Percentiles rank a stretch among this genome's conserved stretches.
Conservation (phyloP, 495 filamentous ascomycete genomes). For the Opeltia flavorubescens region DNA sequence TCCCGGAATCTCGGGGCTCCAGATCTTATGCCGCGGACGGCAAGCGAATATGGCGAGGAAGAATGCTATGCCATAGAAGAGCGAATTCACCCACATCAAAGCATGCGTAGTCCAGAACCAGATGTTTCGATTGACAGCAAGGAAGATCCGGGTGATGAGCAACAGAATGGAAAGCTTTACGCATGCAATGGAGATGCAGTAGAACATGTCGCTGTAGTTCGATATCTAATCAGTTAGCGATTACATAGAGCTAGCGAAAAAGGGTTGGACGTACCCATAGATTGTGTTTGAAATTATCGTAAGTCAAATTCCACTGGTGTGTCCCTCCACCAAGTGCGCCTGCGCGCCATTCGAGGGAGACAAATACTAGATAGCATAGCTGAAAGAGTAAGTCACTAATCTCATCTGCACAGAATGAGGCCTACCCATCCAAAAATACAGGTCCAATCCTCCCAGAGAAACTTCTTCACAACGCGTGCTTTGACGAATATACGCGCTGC, state of each 20-base stretch:
- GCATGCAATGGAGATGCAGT: background rate
- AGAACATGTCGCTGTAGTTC: conserved; percentile 3
- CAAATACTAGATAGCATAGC: conserved; percentile 1
- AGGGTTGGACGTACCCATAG: conserved; percentile 2
- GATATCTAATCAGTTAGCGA: background rate
- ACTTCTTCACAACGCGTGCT: conserved; percentile 21
- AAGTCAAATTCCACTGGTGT: conserved; percentile 22
- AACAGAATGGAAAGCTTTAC: conserved; percentile 8
- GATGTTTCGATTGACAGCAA: background rate
- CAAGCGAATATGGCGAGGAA: conserved; percentile 5
- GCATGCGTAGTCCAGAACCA: conserved; percentile 5
- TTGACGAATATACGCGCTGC: conserved; percentile 23
- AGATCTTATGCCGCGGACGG: conserved; percentile 6
- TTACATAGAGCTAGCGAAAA: conserved; percentile 9
- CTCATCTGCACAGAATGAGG: background rate
- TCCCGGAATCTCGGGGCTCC: conserved; percentile 7
- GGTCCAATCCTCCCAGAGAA: conserved; percentile 27
- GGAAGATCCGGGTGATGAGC: conserved; percentile 6
- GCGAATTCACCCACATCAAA: conserved; percentile 5
- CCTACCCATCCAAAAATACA: conserved; percentile 23
- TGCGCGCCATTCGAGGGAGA: background rate
- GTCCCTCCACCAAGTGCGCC: conserved; percentile 10
- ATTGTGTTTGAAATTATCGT: background rate
- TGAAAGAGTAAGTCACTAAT: background rate
- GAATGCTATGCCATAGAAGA: conserved; percentile 2